phyloP scores from a whole-genome alignment of 2,329 filamentous ascomycete species.

The Chaetomium sp. region DNA sequence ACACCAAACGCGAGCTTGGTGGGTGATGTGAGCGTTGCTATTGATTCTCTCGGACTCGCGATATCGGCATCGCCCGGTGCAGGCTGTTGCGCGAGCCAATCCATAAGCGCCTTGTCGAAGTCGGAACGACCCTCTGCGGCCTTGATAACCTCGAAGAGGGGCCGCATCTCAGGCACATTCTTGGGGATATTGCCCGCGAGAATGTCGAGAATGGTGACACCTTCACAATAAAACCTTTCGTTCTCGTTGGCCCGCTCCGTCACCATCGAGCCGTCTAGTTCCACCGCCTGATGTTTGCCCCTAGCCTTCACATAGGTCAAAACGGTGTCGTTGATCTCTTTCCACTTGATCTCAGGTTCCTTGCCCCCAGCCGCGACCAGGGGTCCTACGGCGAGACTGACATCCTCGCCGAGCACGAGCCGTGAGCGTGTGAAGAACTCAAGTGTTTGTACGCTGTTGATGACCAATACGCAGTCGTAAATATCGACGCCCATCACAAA shows the following conservation, averaged over 20 bases:
- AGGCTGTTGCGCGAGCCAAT: slow-evolving; percentile 55
- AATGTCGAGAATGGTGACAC: slow-evolving; percentile 49
- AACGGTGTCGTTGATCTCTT: slow-evolving; percentile 48
- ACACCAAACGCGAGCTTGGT: slow-evolving; percentile 61
- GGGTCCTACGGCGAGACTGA: slow-evolving; percentile 70
- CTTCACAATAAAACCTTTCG: slow-evolving; percentile 49
- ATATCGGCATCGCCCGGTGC: slow-evolving; percentile 68
- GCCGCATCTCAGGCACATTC: slow-evolving; percentile 46
- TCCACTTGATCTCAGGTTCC: slow-evolving; percentile 46
- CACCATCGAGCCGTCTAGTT: slow-evolving; percentile 50
- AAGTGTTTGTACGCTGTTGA: slow-evolving; percentile 78
- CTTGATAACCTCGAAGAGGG: slow-evolving; percentile 76
- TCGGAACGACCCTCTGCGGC: slow-evolving; percentile 78
- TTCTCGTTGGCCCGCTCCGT: slow-evolving; percentile 54
- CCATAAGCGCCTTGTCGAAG: slow-evolving; percentile 62
- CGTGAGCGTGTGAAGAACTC: slow-evolving; percentile 76
- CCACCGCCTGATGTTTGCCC: slow-evolving; percentile 49
- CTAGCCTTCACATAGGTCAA: slow-evolving; percentile 54
- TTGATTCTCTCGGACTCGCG: slow-evolving; percentile 35
- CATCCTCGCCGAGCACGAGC: slow-evolving; percentile 74
- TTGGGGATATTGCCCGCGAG: slow-evolving; percentile 51
- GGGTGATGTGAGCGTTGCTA: slow-evolving; percentile 25
- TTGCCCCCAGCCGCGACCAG: slow-evolving; percentile 50
- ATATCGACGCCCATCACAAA: slow-evolving; percentile 91
- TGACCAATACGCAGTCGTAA: slow-evolving; percentile 90